A percentile compares a stretch with the other conserved stretches of the same genome.
Evolutionary conservation across 805 yeast species (phyloP).

Genomic region (Blastobotrys parvus): DNA sequence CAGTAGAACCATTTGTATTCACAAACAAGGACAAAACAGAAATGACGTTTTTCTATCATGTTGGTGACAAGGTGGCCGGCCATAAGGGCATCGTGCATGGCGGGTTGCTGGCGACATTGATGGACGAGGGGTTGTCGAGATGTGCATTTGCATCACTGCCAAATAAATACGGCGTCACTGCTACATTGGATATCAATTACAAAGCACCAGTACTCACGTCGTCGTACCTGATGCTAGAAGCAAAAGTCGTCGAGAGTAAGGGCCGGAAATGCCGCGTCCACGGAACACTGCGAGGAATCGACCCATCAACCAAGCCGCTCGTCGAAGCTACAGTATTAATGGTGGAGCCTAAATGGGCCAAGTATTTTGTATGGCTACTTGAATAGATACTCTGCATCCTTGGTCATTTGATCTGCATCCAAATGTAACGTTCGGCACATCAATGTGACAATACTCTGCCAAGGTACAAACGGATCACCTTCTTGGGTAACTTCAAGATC

Average conservation of each 20-base stretch:
- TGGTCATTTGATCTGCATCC: background rate
- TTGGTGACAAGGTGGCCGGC: slow-evolving; percentile 55
- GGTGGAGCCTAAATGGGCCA: slow-evolving; percentile 87
- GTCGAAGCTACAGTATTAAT: slow-evolving; percentile 64
- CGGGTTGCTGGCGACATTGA: slow-evolving; percentile 66
- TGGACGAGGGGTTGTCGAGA: slow-evolving; percentile 65
- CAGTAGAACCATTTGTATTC: slow-evolving; percentile 69
- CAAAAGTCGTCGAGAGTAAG: slow-evolving; percentile 48
- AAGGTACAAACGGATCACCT: background rate
- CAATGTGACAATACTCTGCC: background rate
- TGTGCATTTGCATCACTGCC: slow-evolving; percentile 78
- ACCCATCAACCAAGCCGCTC: slow-evolving; percentile 26
- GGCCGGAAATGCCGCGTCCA: slow-evolving; percentile 69
- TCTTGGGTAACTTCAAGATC: background rate
- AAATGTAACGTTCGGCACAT: background rate
- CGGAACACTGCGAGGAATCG: slow-evolving; percentile 42
- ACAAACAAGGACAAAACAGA: slow-evolving; percentile 41
- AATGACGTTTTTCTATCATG: slow-evolving; percentile 55
- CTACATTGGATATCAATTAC: slow-evolving; percentile 51
- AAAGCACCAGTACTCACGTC: slow-evolving; percentile 41
- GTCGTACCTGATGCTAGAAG: slow-evolving; percentile 54
- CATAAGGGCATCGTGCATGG: slow-evolving; percentile 45
- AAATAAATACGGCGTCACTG: slow-evolving; percentile 76
- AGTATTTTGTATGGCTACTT: slow-evolving; percentile 48
- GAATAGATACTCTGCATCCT: background rate